Evolutionary conservation across 2,329 filamentous ascomycete genomes (phyloP), one percentile per base, ranked within the genome.

Genomic region (Setomelanomma holmii): DNA sequence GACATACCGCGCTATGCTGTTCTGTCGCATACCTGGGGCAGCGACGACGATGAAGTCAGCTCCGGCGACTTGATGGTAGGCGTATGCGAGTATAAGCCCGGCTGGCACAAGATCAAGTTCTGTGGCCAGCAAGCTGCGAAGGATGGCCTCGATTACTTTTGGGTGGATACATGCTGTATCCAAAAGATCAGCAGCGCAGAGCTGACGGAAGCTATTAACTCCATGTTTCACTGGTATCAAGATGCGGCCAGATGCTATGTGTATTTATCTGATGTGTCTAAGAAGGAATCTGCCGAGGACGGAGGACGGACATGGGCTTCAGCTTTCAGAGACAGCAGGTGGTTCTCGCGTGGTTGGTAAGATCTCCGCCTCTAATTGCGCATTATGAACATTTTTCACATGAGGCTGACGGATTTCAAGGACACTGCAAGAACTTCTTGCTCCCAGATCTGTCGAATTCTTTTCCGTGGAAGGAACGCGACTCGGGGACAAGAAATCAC

Each of bases 161-260:
- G 39, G 39, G 17, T 41, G 8, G 39, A 41, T 41, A 41, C 39
- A 5, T 41, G 39, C 21, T 41, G 39, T n/a, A 41, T 41, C 21
- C 12, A 41, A 14, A 41, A 41, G n/a, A n/a, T 16, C 6, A 41
- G 39, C 20, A 43, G 33, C 22, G 21, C 23, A 14, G 50, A 43
- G 14, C 33, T 21, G 4, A 24, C 34, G 10, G 33, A 33, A n/a
- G 20, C 44, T 6, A 40, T 45, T 11, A 17, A 24, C 12, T 51
- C 41, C 5, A 46, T 46, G 44, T 43, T 43, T 21, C 46, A 20
- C 36, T 49, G 40, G 40, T 49, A 49, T 21, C 16, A 43, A 16
- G 20, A 39, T 20, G 39, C 46, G 16, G 22, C 27, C 2, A 20
- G 17, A 27, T 49, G 46, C 30, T 49, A 49, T 27, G 39, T 49